phyloP scores from a whole-genome alignment of 202 grass and related monocot genomes.

The Saccharum hybrid region DNA sequence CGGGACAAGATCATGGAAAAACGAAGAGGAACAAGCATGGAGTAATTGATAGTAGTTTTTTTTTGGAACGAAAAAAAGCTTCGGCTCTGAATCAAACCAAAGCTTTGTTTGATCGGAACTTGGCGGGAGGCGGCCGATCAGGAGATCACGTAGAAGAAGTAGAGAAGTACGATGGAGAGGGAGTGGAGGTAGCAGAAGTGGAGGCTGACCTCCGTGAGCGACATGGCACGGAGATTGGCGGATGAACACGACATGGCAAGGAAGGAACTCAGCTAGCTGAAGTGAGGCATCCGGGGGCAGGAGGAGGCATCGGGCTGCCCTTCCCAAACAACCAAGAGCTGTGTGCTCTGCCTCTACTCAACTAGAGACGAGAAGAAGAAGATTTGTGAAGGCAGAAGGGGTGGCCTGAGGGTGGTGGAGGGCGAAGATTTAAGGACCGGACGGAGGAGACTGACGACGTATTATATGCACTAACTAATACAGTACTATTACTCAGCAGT shows the following conservation, averaged over 20 bases:
- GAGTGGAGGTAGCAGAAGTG: conserved; percentile 81
- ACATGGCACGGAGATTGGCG: conserved; percentile 33
- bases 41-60: neutral
- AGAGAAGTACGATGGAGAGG: conserved; percentile 80
- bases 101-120: conserved; percentile 11
- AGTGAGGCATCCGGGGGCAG: neutral
- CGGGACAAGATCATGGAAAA: conserved; percentile 11
- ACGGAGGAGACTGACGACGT: neutral
- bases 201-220: conserved; percentile 46
- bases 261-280: neutral
- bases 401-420: neutral
- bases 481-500: neutral
- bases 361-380: no score
- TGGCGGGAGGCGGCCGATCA: conserved; percentile 36
- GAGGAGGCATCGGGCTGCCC: neutral
- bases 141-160: conserved; percentile 95
- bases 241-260: neutral
- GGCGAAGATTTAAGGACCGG: neutral
- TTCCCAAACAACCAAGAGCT: conserved; percentile 26
- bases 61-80: conserved; percentile 40
- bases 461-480: neutral
- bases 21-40: neutral
- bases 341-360: no score
- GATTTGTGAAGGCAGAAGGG: conserved; percentile 1
- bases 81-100: neutral